phyloP scores from a whole-genome alignment of 1,284 basidiomycete species.

The Cryptococcus hybrid region DNA sequence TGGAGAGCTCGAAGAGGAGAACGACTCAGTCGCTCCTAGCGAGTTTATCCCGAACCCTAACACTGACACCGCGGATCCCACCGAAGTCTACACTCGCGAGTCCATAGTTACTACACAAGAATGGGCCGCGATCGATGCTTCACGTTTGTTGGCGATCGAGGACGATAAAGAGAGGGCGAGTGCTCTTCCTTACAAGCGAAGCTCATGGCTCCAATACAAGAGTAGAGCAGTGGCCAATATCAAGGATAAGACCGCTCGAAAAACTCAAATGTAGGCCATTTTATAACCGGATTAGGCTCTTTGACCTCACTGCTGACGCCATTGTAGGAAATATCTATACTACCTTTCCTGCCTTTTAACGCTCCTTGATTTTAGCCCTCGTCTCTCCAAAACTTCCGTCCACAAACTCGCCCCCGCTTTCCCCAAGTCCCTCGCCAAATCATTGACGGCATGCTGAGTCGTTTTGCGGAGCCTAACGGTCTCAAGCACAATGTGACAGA shows the following conservation, averaged over 20 bases:
- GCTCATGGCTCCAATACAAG: conserved; percentile 60
- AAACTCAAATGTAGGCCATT: conserved; percentile 53
- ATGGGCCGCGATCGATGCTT: conserved; percentile 43
- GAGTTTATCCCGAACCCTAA: conserved; percentile 70
- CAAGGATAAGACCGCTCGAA: conserved; percentile 12
- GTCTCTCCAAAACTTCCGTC: conserved; percentile 19
- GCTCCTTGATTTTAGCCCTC: conserved; percentile 57
- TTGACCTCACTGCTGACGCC: background rate
- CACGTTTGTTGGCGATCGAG: conserved; percentile 58
- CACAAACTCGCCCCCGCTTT: conserved; percentile 58
- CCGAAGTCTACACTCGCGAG: conserved; percentile 72
- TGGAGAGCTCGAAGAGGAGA: conserved; percentile 58
- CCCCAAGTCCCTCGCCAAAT: conserved; percentile 61
- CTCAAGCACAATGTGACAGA: conserved; percentile 66
- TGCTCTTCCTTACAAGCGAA: conserved; percentile 62
- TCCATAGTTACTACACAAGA: conserved; percentile 73
- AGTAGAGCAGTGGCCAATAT: conserved; percentile 23
- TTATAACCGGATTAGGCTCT: conserved; percentile 41
- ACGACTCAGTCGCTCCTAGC: conserved; percentile 23
- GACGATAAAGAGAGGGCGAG: conserved; percentile 57
- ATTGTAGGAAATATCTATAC: conserved; percentile 65
- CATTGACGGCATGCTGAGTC: conserved; percentile 68
- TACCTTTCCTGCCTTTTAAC: conserved; percentile 75
- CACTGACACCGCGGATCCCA: conserved; percentile 61
- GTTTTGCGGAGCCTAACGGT: conserved; percentile 69